Evolutionary conservation across 2,329 filamentous ascomycete species (phyloP), one percentile per base, ranked within the genome.

Genomic region (Fusarium anthophilum): DNA sequence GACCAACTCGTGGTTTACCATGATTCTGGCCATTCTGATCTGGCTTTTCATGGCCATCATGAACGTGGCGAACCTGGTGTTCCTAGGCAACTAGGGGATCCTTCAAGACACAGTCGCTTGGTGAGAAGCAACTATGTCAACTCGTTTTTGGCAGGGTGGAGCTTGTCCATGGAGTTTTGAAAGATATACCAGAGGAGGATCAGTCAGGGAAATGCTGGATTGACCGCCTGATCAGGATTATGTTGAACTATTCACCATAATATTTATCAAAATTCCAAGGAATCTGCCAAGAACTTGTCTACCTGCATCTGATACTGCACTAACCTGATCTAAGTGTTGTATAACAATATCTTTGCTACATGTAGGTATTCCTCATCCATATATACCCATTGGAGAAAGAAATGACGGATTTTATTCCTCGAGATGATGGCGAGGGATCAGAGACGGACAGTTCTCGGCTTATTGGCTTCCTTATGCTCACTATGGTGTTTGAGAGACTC

Each of bases 391-490:
- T 43, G 1, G 65, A 38, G 35, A 50, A 37, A 17, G 24, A 13
- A 41, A 26, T 15, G 11, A 37, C 39, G 14, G 28, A 63, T 22
- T 8, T 47, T 48, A 8, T 63, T 4, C 15, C n/a, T 7, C 45
- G 28, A 4, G 47, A 44, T 4, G 20, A 61, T 22, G 37, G 13
- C 2, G 26, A 50, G 14, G 28, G 20, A 22, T 28, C 11, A 32
- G 15, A 2, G 20, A 39, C 18, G 12, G 8, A 6, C 8, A 26
- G 12, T 12, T n/a, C 11, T 8, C 18, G 15, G 38, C 35, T 9
- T 18, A 45, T 30, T 43, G n/a, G 54, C n/a, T 55, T 44, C 11
- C 37, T n/a, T 62, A 44, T 9, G 37, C 43, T 28, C 54, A 69
- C 32, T 62, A 26, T 15, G 30, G 35, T 26, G 2, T 63, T 62